Base-by-base conservation (phyloP, 2,329 filamentous ascomycete species). In the Monilinia vaccinii-corymbosi region DNA sequence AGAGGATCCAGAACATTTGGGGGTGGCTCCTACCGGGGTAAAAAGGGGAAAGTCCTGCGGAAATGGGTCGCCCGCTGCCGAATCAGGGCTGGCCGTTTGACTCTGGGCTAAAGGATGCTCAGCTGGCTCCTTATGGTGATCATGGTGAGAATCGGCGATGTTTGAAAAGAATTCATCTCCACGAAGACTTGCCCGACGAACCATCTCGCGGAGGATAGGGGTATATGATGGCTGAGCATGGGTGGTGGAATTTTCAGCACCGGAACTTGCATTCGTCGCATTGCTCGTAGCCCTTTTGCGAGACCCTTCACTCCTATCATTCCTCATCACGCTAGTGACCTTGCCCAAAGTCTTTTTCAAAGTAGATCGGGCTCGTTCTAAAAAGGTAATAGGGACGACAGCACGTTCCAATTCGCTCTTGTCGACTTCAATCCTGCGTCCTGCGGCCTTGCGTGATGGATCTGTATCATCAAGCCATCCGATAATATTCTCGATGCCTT, bases 391-490 rank as follows among this genome's bases (percentile, higher is more conserved):
- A 40, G 92, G 92, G 18, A 96, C 87, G 59, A 99, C 94, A 60
- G 94, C 94, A 59, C 85, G 84, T 49, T 91, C 92, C 69, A 99
- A 85, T 74, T 99, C 94, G 70, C 86, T 86, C 66, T 90, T 91
- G 61, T 96, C 92, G 51, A 97, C 90, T 72, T 97, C 87, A 68
- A 99, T 97, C 73, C 85, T 91, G 71, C 88, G 86, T 65, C 91
- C 91, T 60, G 89, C 84, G 36, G 85, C 87, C 62, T 87, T 87
- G 40, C 86, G 82, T 42, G 84, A 86, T 2, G 92, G 91, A 69
- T 97, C 93, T 1, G 92, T 96, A 64, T 96, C 91, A 67, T 96
- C 91, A n/a, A 97, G 83, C 94, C 94, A 99, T 11, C 81, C 79
- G 36, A 83, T 77, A 42, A 87, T 82, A 66, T 96, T 87, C 38